Base-by-base conservation (phyloP, 257 asterid genomes). In the Nicotiana knightiana region DNA sequence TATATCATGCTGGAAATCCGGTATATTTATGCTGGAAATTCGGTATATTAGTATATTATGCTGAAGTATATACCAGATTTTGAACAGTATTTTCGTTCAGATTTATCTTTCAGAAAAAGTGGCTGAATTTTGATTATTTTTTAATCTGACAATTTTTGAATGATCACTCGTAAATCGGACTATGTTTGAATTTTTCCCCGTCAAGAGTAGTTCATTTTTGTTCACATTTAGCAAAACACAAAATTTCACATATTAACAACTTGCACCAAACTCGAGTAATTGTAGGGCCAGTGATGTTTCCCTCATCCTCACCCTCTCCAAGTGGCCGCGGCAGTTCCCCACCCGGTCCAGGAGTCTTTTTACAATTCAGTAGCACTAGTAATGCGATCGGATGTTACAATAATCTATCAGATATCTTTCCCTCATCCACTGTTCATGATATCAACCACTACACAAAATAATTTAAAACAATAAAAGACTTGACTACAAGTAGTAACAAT, bases 251-350 rank as follows among this genome's bases (percentile, higher is more conserved):
- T 28, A 26, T 9, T 76, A 68, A 30, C 87, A 73, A 85, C 87
- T 87, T 81, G 87, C 86, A 81, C 84, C 87, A 82, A 83, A 81
- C 84, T 79, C 83, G 61, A 81, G 87, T 85, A 58, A 79, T 64
- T 9, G 87, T 85, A 83, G 90, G 90, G 26, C 82, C 88, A n/a
- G 7, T 6, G 30, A 9, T 83, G 90, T 77, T 8, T 85, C 77
- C 82, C 87, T 51, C 83, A n/a, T 18, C 83, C 77, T 67, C 81
- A 59, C 81, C 81, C 35, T 13, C 13, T 16, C 71, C 76, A 67
- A 28, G 77, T 65, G 26, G 63, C 64, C 55, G 77, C 16, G 26
- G 35, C 67, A 15, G 2, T 24, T 73, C 32, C 80, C 82, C 87
- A 82, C 80, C 82, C 12, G 12, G 3, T 9, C 78, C 24, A 53